A percentile compares a stretch with the other conserved stretches of the same genome.
Conservation (phyloP, 805 yeast genomes). For the Osmozyma mogii region DNA sequence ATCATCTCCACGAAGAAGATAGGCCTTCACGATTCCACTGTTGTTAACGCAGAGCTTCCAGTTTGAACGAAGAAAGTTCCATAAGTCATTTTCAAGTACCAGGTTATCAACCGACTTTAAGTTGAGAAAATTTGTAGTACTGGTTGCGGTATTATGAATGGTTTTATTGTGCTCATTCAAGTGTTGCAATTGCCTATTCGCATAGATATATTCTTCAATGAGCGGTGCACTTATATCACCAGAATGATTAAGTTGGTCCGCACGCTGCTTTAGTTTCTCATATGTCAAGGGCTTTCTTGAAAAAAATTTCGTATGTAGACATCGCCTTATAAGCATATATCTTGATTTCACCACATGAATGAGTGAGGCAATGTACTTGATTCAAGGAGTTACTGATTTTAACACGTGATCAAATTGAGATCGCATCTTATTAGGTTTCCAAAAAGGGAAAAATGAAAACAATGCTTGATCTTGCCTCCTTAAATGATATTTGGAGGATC, state of each 20-base stretch:
- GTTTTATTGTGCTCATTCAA: constrained; percentile 3
- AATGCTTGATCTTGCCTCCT: background rate
- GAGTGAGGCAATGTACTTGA: no score
- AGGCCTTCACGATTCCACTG: constrained; percentile 7
- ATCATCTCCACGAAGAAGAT: constrained; percentile 3
- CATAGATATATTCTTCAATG: constrained; percentile 9
- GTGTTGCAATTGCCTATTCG: constrained; percentile 10
- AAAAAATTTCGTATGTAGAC: no score
- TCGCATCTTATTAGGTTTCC: constrained; percentile 4
- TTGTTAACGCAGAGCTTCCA: constrained; percentile 7
- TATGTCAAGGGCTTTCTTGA: constrained; percentile 9
- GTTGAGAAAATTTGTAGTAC: constrained; percentile 2
- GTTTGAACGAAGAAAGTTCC: constrained; percentile 8
- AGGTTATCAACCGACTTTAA: constrained; percentile 7
- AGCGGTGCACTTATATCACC: constrained; percentile 3
- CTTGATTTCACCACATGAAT: no score
- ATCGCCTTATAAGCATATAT: no score
- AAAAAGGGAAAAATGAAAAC: constrained; percentile 3
- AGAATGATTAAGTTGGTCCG: constrained; percentile 4
- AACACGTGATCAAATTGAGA: no score
- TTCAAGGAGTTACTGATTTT: no score
- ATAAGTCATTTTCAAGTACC: constrained; percentile 10
- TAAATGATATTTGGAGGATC: background rate
- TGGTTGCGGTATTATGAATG: background rate
- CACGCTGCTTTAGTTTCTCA: constrained; percentile 8